A percentile compares a stretch with the other conserved stretches of the same genome.
These are phyloP conservation scores for Backusella macrospora DNA, from an alignment of 192 early-diverging fungal species.

Conservation along the genomic window DNA sequence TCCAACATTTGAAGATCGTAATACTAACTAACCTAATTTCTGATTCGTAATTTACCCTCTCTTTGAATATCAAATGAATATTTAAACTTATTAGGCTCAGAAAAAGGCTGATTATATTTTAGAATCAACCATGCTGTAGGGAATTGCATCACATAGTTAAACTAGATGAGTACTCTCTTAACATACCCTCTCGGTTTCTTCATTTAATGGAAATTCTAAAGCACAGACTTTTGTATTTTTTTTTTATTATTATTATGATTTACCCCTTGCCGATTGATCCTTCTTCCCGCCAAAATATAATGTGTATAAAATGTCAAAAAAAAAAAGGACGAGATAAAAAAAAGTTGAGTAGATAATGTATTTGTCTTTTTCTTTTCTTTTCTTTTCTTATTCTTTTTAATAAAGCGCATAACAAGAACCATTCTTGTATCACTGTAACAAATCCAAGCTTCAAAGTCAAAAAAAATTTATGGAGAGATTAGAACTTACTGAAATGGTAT, in stretches of 20 bases:
- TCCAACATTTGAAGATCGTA: too few relatives aligned
- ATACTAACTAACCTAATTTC: too few relatives aligned
- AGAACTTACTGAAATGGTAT: not conserved
- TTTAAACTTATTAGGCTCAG: not conserved
- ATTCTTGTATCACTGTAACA: not conserved
- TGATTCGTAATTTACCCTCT: too few relatives aligned
- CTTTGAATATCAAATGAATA: too few relatives aligned
- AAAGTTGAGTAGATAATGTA: not conserved
- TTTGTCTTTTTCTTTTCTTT: not conserved
- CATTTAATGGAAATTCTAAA: not conserved
- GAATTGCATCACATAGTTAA: not conserved
- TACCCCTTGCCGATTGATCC: not conserved
- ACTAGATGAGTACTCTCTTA: not conserved
- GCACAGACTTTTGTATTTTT: not conserved
- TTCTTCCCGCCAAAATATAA: not conserved
- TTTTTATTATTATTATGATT: not conserved
- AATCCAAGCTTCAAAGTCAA: not conserved
- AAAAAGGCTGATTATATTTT: not conserved
- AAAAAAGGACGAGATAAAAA: not conserved
- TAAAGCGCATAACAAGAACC: not conserved
- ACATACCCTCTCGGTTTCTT: not conserved
- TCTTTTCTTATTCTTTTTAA: not conserved
- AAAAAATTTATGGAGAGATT: slow-evolving; percentile 11
- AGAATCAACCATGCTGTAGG: slow-evolving; percentile 3
- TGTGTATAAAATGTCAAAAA: not conserved